Evolutionary conservation across 179 eudicot genomes (phyloP).

Genomic region (Spergularia azorica): DNA sequence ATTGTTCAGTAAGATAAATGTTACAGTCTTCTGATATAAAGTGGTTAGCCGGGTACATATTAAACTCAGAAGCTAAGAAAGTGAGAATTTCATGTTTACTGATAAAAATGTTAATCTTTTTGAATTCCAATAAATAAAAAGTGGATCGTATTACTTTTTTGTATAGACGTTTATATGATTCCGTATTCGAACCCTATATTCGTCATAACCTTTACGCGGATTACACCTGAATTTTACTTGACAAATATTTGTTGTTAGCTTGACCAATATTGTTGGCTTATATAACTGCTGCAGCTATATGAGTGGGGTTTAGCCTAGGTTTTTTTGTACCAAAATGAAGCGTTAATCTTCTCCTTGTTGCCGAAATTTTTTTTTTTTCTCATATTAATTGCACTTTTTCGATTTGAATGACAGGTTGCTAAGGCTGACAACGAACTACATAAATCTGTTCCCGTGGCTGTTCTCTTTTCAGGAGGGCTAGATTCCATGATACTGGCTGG

Average conservation of each 20-base stretch:
- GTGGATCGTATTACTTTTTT: too few relatives aligned
- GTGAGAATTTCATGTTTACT: too few relatives aligned
- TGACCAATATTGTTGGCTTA: background rate
- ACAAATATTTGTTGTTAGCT: background rate
- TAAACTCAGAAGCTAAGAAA: background rate
- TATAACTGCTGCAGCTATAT: background rate
- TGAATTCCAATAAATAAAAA: background rate
- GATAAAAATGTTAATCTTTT: background rate
- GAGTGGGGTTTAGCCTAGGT: background rate
- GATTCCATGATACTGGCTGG: conserved; percentile 99
- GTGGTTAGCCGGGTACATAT: background rate
- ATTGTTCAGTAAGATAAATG: background rate
- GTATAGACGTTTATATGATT: too few relatives aligned
- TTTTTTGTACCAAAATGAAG: background rate
- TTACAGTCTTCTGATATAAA: background rate
- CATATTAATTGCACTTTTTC: background rate
- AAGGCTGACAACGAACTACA: conserved; percentile 24
- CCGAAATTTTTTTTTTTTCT: background rate
- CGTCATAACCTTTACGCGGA: background rate
- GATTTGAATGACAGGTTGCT: conserved; percentile 34
- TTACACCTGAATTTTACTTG: background rate
- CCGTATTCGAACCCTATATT: background rate
- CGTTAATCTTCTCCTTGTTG: background rate
- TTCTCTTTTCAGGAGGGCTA: conserved; percentile 95
- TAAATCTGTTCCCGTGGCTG: conserved; percentile 74